Base-by-base conservation (phyloP, 768 basidiomycete genomes). In the Collybia nuda region DNA sequence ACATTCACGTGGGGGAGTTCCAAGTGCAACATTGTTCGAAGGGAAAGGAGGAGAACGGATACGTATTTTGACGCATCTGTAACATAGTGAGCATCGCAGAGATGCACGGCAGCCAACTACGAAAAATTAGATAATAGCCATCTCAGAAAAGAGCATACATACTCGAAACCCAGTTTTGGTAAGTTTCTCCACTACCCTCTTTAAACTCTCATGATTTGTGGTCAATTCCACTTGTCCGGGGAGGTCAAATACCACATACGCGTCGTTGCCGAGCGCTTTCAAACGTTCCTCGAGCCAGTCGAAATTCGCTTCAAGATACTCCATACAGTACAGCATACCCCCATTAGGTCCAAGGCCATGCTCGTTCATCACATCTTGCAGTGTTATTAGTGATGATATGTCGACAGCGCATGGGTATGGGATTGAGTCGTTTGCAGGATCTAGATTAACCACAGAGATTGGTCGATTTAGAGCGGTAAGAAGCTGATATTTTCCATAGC, bases 1-100 rank as follows among this genome's bases (percentile, higher is more conserved):
- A 99, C 97, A 62, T 99, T 98, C 70, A 99, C 77, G 64, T 98
- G 97, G 0, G 97, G 97, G n/a, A 98, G 79, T 62, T 97, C 97
- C 48, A 99, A 79, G 62, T 98, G 95, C n/a, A 99, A 77, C 97
- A 98, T 98, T 14, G 96, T 91, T 43, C 97, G 81, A 22, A 99
- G 77, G 9, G 95, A 92, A 11, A 98, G 82, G 29, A 99, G 79
- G 38, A 98, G 78, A 32, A 98, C 84, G 11, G 94, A 93, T 52
- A 98, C 79, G 68, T 95, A 99, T 72, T 98, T 98, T 2, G 92
- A 79, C 2, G 95, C 88, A 63, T 98, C 95, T 40, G 95, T 96
- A 60, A 98, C 89, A 66, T 98, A 95, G 69, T 96, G 93, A 0
- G 97, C 91, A 71, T 99, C 96, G 67, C 93, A 97, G 1, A 99